Conservation (phyloP, 257 asterid species). For the Solanum sitiens region DNA sequence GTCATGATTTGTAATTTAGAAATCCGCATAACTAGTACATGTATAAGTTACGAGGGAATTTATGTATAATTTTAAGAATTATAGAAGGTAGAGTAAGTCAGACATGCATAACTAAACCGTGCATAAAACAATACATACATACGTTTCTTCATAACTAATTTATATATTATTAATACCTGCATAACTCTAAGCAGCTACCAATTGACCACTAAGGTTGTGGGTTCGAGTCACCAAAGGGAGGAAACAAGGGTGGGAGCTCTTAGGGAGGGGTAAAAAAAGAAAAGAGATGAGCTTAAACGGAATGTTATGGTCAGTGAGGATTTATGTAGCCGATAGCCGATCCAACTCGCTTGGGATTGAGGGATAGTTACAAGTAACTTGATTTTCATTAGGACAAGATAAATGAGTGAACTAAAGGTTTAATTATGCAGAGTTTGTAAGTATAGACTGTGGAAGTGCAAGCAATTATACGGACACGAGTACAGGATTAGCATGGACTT, state of each 20-base stretch:
- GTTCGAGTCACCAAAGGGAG: not conserved
- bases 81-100: not conserved
- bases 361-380: not conserved
- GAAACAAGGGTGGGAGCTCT: not conserved
- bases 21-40: not conserved
- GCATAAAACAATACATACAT: not conserved
- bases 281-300: not conserved
- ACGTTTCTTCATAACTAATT: not conserved
- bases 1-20: not conserved
- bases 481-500: constrained; percentile 68
- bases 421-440: constrained; percentile 66
- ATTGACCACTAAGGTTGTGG: not conserved
- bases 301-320: not conserved
- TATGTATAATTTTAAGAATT: too few species aligned
- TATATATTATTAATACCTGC: not conserved
- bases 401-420: not conserved
- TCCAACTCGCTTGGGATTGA: not conserved
- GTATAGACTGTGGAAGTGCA: constrained; percentile 87
- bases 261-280: not conserved
- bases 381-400: not conserved
- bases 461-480: constrained; percentile 45
- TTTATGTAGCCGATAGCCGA: not conserved
- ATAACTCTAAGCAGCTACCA: not conserved
- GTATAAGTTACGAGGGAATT: not conserved
- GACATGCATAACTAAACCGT: not conserved